phyloP scores from a whole-genome alignment of 345 rosid genomes.

The Pelargonium nanum region DNA sequence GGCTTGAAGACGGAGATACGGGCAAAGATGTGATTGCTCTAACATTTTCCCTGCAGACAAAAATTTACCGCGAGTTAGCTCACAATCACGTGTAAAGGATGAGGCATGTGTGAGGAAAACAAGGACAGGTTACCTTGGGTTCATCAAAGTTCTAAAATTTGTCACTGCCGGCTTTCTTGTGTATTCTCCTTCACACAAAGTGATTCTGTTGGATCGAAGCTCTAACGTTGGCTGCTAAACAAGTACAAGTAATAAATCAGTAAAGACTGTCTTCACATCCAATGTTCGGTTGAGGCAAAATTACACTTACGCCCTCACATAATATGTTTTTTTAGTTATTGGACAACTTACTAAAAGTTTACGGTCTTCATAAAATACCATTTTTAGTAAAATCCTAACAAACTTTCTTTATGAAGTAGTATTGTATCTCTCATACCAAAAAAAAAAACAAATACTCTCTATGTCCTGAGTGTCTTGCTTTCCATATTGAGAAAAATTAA shows the following conservation, averaged over 20 bases:
- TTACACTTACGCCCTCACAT: not conserved
- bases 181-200: conserved; percentile 36
- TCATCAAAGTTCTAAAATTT: conserved; percentile 33
- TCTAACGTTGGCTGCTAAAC: conserved; percentile 26
- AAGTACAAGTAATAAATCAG: not conserved
- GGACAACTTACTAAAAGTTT: too few relatives aligned
- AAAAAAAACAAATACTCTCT: too few relatives aligned
- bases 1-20: conserved; percentile 89
- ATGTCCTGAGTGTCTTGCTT: too few relatives aligned
- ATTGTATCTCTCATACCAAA: too few relatives aligned
- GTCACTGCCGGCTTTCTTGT: conserved; percentile 25
- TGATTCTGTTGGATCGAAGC: conserved; percentile 35
- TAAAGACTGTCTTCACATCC: not conserved
- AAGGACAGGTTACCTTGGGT: conserved; percentile 39
- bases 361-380: too few relatives aligned
- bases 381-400: too few relatives aligned
- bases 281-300: too few relatives aligned
- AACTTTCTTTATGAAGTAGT: too few relatives aligned
- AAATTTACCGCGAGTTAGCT: conserved; percentile 1
- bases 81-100: not conserved
- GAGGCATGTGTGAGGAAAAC: not conserved
- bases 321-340: too few relatives aligned
- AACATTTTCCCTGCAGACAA: conserved; percentile 45
- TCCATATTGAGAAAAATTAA: too few relatives aligned
- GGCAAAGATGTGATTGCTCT: conserved; percentile 75